phyloP scores from a whole-genome alignment of 768 basidiomycete species.

The Lyophyllum decastes region DNA sequence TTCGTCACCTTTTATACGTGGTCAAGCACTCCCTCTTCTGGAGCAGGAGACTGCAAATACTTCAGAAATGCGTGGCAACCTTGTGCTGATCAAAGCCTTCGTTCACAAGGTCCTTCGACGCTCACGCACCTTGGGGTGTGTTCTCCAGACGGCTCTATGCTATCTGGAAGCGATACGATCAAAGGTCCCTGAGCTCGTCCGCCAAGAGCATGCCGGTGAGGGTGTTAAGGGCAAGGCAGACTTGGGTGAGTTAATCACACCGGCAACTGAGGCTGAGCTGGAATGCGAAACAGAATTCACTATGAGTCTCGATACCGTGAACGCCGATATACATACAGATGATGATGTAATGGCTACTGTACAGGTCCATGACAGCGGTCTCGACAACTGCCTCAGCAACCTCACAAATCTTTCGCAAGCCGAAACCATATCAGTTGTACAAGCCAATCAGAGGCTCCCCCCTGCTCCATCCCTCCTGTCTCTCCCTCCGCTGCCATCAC shows the following conservation, averaged over 20 bases:
- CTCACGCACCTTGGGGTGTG: slow-evolving; percentile 80
- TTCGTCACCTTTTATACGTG: slow-evolving; percentile 21
- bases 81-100: slow-evolving; percentile 71
- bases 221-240: slow-evolving; percentile 40
- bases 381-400: slow-evolving; percentile 20
- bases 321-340: slow-evolving; percentile 17
- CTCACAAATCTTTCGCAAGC: slow-evolving; percentile 9
- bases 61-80: slow-evolving; percentile 32
- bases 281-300: slow-evolving; percentile 38
- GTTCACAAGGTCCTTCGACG: slow-evolving; percentile 89
- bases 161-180: slow-evolving; percentile 83
- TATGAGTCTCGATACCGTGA: slow-evolving; percentile 16
- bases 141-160: slow-evolving; percentile 85
- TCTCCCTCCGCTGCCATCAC: slow-evolving; percentile 60
- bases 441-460: slow-evolving; percentile 2
- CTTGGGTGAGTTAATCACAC: slow-evolving; percentile 42
- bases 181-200: slow-evolving; percentile 65
- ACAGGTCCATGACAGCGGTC: slow-evolving; percentile 34
- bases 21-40: slow-evolving; percentile 15
- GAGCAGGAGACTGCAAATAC: slow-evolving; percentile 16
- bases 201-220: slow-evolving; percentile 47
- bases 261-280: slow-evolving; percentile 44
- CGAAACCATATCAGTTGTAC: neutral
- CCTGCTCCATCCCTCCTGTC: slow-evolving; percentile 16
- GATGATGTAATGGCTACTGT: slow-evolving; percentile 42